A percentile compares a stretch with the other conserved stretches of the same genome.
phyloP scores from a whole-genome alignment of 129 eudicot species.

The Chrysanthemum seticuspe region DNA sequence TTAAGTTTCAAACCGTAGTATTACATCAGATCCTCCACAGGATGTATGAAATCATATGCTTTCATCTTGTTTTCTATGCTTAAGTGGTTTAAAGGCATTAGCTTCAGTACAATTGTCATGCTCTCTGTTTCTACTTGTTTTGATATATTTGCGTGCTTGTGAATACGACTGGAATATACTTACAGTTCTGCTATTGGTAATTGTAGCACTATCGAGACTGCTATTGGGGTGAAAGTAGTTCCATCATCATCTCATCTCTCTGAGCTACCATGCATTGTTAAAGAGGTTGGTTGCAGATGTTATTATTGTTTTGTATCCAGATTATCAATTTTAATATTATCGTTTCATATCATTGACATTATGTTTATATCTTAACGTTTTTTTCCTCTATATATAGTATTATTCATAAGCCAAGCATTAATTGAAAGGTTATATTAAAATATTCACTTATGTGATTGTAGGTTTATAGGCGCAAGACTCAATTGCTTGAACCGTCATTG shows the following conservation, averaged over 20 bases:
- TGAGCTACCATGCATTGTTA: slow-evolving; percentile 24
- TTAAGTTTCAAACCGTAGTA: too few species aligned
- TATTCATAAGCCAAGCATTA: not conserved
- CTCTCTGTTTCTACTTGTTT: too few species aligned
- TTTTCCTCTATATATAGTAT: not conserved
- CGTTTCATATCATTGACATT: not conserved
- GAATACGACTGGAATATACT: not conserved
- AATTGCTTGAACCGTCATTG: slow-evolving; percentile 25
- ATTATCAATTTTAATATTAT: not conserved
- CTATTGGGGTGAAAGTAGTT: slow-evolving; percentile 35
- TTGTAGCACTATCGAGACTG: slow-evolving; percentile 38
- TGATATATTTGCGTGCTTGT: too few species aligned
- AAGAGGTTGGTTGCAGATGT: slow-evolving; percentile 27
- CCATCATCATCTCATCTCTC: slow-evolving; percentile 28
- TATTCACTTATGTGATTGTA: slow-evolving; percentile 18
- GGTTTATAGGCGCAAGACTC: slow-evolving; percentile 23
- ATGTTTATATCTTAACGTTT: not conserved
- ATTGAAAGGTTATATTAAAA: not conserved
- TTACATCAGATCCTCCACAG: too few species aligned
- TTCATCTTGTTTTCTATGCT: too few species aligned
- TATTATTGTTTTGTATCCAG: slow-evolving; percentile 3
- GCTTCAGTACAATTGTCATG: too few species aligned
- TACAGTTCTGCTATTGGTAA: slow-evolving; percentile 12
- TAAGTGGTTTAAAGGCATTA: too few species aligned
- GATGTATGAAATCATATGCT: too few species aligned